phyloP scores from a whole-genome alignment of 2,329 filamentous ascomycete genomes.

The Pseudocercospora musae region DNA sequence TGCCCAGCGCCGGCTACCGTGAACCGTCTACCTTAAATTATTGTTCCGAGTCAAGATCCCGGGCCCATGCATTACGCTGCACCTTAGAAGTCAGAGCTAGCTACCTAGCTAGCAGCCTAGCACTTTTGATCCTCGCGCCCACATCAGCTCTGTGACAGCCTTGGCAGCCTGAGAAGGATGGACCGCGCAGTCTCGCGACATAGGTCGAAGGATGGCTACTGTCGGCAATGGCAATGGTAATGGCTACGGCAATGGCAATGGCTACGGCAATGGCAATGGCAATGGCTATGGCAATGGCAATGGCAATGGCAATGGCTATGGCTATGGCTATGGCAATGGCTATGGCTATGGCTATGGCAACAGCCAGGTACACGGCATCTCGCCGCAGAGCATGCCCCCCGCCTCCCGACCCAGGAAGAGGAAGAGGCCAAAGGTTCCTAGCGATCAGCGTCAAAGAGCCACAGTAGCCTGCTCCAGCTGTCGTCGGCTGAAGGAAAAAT shows the following conservation, averaged over 20 bases:
- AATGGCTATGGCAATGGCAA: too few relatives aligned
- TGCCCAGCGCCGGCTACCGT: not conserved
- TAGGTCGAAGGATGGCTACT: not conserved
- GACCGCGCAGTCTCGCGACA: not conserved
- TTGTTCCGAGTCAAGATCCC: not conserved
- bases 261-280: too few relatives aligned
- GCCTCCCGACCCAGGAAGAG: slow-evolving; percentile 7
- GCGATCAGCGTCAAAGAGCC: slow-evolving; percentile 19
- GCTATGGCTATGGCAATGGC: too few relatives aligned
- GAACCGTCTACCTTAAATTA: too few relatives aligned
- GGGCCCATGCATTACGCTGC: not conserved
- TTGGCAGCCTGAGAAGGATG: not conserved
- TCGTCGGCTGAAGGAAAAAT: slow-evolving; percentile 22
- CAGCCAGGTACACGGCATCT: not conserved
- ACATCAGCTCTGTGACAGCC: not conserved
- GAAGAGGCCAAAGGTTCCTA: slow-evolving; percentile 18
- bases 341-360: too few relatives aligned
- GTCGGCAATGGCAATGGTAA: not conserved
- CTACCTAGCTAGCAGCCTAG: too few relatives aligned
- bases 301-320: too few relatives aligned
- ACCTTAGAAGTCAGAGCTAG: too few relatives aligned
- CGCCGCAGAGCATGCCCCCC: not conserved
- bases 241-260: too few relatives aligned
- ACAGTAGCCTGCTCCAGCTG: slow-evolving; percentile 13
- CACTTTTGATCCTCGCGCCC: not conserved